phyloP scores from a whole-genome alignment of 768 basidiomycete genomes.

The Mycena rosella region DNA sequence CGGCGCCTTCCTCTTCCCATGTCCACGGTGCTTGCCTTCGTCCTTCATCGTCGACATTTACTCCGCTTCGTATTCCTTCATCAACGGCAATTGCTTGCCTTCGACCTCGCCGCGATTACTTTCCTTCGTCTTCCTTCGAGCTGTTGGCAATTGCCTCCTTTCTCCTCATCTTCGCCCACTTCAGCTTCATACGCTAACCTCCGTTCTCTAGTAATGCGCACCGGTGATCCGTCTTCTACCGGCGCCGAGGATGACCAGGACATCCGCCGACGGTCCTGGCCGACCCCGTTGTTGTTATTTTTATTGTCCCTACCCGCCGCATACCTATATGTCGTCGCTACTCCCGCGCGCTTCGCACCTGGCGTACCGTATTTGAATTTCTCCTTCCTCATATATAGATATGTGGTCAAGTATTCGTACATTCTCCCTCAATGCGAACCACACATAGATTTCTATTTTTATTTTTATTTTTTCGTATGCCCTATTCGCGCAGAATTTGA shows the following conservation, averaged over 20 bases:
- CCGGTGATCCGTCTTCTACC: conserved; percentile 3
- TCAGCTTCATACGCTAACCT: conserved; percentile 7
- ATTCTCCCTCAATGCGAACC: conserved; percentile 1
- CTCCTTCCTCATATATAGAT: conserved; percentile 3
- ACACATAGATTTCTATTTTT: background rate
- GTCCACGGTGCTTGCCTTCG: conserved; percentile 1
- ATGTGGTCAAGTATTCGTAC: conserved; percentile 3
- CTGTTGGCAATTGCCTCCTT: background rate
- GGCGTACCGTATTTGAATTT: background rate
- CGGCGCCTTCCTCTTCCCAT: conserved; percentile 7
- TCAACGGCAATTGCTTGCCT: conserved; percentile 4
- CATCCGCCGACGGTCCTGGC: conserved; percentile 8
- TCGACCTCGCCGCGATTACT: background rate
- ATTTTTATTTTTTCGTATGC: background rate
- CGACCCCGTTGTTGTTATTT: background rate
- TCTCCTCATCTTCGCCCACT: background rate
- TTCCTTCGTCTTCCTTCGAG: background rate
- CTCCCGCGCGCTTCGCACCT: conserved; percentile 6
- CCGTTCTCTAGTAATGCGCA: conserved; percentile 1
- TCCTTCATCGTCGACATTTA: conserved; percentile 3
- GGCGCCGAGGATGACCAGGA: conserved; percentile 12
- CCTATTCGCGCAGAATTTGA: conserved; percentile 3
- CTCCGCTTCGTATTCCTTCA: conserved; percentile 6
- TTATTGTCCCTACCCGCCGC: conserved; percentile 5
- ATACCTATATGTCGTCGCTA: background rate